Evolutionary conservation across 2,329 filamentous ascomycete species (phyloP).

Genomic region (Epichloe gansuensis): DNA sequence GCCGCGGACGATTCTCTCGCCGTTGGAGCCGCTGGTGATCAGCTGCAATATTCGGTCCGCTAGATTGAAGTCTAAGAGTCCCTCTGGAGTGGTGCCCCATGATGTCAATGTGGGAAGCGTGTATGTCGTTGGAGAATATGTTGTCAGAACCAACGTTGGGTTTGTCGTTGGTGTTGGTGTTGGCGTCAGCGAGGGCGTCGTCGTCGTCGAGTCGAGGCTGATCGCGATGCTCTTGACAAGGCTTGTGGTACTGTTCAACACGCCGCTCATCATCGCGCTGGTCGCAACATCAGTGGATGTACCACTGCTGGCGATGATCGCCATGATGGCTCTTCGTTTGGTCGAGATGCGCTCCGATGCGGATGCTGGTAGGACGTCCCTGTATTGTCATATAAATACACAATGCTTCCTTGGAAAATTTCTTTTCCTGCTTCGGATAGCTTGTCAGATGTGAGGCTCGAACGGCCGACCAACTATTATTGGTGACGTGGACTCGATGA

Average conservation of each 20-base stretch:
- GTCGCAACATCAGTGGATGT: not conserved
- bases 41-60: slow-evolving; percentile 17
- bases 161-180: not conserved
- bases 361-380: not conserved
- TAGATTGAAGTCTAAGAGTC: slow-evolving; percentile 12
- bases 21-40: slow-evolving; percentile 17
- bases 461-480: not conserved
- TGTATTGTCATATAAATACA: not conserved
- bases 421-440: too few species aligned
- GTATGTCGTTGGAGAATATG: slow-evolving; percentile 2
- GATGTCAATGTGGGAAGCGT: slow-evolving; percentile 7
- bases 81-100: not conserved
- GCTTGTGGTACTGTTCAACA: not conserved
- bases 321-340: not conserved
- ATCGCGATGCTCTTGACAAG: not conserved
- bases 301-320: not conserved
- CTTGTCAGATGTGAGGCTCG: not conserved
- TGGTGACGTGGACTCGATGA: not conserved
- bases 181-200: not conserved
- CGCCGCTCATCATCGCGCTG: not conserved
- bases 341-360: too few species aligned
- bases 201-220: not conserved
- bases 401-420: not conserved
- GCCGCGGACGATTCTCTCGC: slow-evolving; percentile 21
- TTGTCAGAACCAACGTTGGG: not conserved